phyloP scores from a whole-genome alignment of 2,329 filamentous ascomycete genomes.

The Claviceps monticola region DNA sequence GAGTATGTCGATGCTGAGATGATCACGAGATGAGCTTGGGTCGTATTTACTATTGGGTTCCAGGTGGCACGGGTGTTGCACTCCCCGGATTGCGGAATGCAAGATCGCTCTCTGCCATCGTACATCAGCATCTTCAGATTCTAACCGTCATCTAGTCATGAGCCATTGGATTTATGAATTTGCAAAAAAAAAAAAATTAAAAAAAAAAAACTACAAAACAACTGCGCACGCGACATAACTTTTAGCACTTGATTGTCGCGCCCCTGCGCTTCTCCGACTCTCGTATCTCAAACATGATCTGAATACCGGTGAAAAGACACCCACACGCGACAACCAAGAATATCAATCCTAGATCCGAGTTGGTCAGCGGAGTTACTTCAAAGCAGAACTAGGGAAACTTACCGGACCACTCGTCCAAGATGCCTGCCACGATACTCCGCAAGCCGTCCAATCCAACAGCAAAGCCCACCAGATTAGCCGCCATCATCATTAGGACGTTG shows the following conservation, averaged over 20 bases:
- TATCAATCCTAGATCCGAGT: constrained; percentile 38
- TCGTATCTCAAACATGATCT: constrained; percentile 93
- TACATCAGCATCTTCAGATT: no score
- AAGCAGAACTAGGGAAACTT: constrained; percentile 11
- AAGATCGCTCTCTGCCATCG: no score
- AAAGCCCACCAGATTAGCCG: constrained; percentile 88
- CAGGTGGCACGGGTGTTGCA: no score
- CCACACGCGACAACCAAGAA: constrained; percentile 61
- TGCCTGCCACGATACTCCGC: constrained; percentile 58
- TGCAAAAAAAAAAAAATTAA: no score
- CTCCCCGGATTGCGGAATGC: no score
- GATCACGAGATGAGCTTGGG: background rate
- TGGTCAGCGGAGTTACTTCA: background rate
- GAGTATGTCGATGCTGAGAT: constrained; percentile 14
- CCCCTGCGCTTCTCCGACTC: constrained; percentile 74
- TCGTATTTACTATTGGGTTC: no score
- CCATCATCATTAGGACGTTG: constrained; percentile 92
- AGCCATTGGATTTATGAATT: no score
- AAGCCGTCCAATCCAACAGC: constrained; percentile 83
- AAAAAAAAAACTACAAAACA: background rate
- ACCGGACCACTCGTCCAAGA: constrained; percentile 63
- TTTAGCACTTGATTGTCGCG: constrained; percentile 61
- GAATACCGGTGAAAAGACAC: constrained; percentile 71
- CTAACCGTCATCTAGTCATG: no score
- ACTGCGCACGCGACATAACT: background rate